Evolutionary conservation across 495 filamentous ascomycete genomes (phyloP), one percentile per base, ranked within the genome.

Genomic region (Tirmania nivea): DNA sequence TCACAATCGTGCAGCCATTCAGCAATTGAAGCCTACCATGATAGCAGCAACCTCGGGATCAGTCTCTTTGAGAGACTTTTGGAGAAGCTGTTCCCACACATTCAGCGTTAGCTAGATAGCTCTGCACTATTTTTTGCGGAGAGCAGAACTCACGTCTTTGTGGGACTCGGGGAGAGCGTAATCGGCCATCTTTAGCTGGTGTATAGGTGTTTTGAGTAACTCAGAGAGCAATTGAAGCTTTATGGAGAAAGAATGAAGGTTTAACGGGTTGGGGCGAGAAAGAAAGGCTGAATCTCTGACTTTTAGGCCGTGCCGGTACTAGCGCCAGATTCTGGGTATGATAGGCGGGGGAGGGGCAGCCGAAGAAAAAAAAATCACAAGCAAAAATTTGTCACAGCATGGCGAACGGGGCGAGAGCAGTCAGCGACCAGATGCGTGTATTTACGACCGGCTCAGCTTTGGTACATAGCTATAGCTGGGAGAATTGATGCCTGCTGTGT

Each of bases 31-130:
- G 70, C 76, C 52, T 73, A 90, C 85, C 88, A 97, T 95, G 66
- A 95, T 90, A 66, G 81, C 75, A 39, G 85, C 83, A 58, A 97
- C 81, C 72, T 95, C 88, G 19, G 87, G 83, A 69, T 97, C 89
- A 48, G 76, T 76, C 52, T 92, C 80, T 57, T 83, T 71, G 60
- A 97, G 77, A 60, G 80, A 75, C 68, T 80, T 80, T 76, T 94
- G 79, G 73, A 97, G 85, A 72, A 95, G 78, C 87, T 94, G 59
- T 55, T 10, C 35, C 12, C 31, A 12, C 14, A 57, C n/a, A 56
- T 34, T 59, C 68, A 72, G 68, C 74, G 74, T 80, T 70, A 79
- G 62, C 54, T 51, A 63, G 20, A 53, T 54, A 34, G 35, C 51
- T 56, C 35, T 55, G 39, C 34, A 34, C 8, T 20, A 34, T n/a